Base-by-base conservation (phyloP, 768 basidiomycete species). In the Amanita subjunquillea region DNA sequence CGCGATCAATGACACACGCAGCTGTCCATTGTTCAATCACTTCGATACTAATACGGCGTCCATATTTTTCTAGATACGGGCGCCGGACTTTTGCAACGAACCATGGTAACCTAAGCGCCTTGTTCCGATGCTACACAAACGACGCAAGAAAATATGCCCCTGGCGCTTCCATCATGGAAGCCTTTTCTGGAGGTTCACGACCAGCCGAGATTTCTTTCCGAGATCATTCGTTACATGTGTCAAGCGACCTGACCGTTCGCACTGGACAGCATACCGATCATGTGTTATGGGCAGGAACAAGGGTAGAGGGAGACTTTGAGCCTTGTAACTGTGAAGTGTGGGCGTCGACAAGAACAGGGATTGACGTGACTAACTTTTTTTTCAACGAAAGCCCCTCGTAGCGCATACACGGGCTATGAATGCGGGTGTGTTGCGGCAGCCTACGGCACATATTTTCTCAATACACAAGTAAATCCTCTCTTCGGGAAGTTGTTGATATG, bases 251-350 rank as follows among this genome's bases (percentile, higher is more conserved):
- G 80, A 67, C 73, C 71, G 47, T 85, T 84, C 62, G 74, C 82
- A 69, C 72, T 76, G 41, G 85, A 86, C 54, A 82, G 83, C 17
- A 80, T 85, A 56, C 84, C 84, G 2, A 80, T 85, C 53, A 63
- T 83, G 37, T 86, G 87, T 62, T 83, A 83, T 54, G 83, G 83
- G 7, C 83, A 85, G 60, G 85, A 85, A 62, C 85, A 85, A 65
- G 69, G 74, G n/a, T 78, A 80, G 62, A 64, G 44, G 85, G 85
- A 20, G 70, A 66, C 50, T 66, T 58, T 3, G 81, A 83, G 58
- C 85, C 83, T 40, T 66, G 69, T 54, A 87, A 86, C 61, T 80
- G 84, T 43, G 85, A 82, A 59, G 78, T 85, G 51, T 73, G 54
- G 48, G 69, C 32, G 22, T 32, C 42, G 17, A 48, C 23, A 12